These are phyloP conservation scores for Trichoderma hamatum DNA, from an alignment of 2,329 filamentous ascomycete genomes.

Conservation along the genomic window DNA sequence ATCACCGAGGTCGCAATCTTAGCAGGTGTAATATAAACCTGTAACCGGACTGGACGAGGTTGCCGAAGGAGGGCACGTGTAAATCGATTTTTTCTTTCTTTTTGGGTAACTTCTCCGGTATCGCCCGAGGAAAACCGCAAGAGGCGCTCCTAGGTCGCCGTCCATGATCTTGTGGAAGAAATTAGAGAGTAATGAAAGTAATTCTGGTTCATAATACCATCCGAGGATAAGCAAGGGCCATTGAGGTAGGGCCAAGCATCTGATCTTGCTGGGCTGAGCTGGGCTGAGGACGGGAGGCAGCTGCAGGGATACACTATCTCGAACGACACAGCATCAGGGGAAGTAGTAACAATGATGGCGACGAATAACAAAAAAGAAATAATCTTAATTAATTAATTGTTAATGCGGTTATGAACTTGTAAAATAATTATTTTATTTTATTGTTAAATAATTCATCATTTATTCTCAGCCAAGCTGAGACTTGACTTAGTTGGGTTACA, in stretches of 20 bases:
- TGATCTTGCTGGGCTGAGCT: conserved; percentile 8
- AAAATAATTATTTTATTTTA: not conserved
- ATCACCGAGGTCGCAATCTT: conserved; percentile 13
- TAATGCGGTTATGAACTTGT: not conserved
- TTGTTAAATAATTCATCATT: not conserved
- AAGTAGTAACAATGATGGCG: not conserved
- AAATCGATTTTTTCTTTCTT: not conserved
- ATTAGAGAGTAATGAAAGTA: not conserved
- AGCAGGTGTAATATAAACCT: not conserved
- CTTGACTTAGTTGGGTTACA: not conserved
- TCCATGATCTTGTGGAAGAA: not conserved
- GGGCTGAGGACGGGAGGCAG: not conserved
- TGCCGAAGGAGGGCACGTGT: not conserved
- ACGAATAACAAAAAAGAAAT: not conserved
- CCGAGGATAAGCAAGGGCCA: not conserved
- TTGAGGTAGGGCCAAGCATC: not conserved
- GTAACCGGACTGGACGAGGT: not conserved
- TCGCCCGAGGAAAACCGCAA: not conserved
- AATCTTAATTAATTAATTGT: not conserved
- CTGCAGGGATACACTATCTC: conserved; percentile 23
- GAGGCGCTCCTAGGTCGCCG: not conserved
- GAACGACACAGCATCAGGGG: conserved; percentile 18
- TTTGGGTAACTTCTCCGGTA: not conserved
- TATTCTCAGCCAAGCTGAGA: conserved; percentile 8
- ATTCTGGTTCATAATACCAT: not conserved